Percentiles rank a stretch among this genome's conserved stretches.
Conservation (phyloP, 164 flowering plant genomes). For the Umbilicus rupestris region DNA sequence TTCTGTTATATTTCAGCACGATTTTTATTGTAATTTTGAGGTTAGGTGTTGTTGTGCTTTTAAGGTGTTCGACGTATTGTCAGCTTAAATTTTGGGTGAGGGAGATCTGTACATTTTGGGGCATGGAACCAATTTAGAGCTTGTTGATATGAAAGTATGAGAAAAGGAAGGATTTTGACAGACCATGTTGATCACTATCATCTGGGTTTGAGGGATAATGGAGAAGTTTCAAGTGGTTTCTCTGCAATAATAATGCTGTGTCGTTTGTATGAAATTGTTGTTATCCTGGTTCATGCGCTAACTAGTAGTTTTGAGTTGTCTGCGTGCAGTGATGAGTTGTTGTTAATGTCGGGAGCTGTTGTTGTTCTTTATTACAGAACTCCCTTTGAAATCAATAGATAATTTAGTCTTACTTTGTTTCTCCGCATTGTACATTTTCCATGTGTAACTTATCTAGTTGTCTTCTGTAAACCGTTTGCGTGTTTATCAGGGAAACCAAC, state of each 20-base stretch:
- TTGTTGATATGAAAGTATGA: neutral
- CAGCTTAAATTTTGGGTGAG: neutral
- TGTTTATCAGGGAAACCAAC: constrained; percentile 51
- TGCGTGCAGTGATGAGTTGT: no score
- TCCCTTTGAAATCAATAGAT: neutral
- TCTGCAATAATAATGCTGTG: neutral
- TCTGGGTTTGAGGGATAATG: neutral
- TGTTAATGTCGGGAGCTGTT: no score
- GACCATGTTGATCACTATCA: neutral
- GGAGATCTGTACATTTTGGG: no score
- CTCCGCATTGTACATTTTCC: no score
- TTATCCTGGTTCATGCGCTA: neutral
- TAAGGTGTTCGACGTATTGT: neutral
- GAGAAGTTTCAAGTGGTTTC: neutral
- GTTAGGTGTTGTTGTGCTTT: neutral
- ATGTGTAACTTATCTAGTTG: neutral
- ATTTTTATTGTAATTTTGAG: neutral
- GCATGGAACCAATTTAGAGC: no score
- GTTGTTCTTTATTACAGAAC: neutral
- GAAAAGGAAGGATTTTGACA: neutral
- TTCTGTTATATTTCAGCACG: constrained; percentile 8
- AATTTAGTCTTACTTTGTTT: neutral
- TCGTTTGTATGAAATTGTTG: no score
- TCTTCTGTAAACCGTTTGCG: neutral
- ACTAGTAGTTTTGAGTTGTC: no score